Percentiles rank a stretch among this genome's conserved stretches.
phyloP scores from a whole-genome alignment of 169 alveolate species.

The Plasmodium adleri region DNA sequence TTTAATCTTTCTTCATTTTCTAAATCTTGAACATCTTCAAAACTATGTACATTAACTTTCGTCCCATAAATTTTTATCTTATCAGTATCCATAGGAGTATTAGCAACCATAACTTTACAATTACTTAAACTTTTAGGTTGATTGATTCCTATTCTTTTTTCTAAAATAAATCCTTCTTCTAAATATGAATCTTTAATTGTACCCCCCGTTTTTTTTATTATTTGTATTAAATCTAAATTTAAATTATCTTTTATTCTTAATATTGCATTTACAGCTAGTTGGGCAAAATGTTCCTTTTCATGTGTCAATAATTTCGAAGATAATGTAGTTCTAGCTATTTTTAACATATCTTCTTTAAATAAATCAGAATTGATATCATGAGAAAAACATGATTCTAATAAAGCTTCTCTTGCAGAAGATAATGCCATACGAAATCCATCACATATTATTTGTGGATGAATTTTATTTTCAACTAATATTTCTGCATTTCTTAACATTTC shows the following conservation, averaged over 20 bases:
- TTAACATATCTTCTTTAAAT: conserved; percentile 93
- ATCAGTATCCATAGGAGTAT: conserved; percentile 99
- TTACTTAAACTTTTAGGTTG: conserved; percentile 93
- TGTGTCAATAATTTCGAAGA: conserved; percentile 96
- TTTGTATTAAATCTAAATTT: conserved; percentile 93
- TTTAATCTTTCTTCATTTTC: conserved; percentile 98
- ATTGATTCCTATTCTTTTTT: conserved; percentile 96
- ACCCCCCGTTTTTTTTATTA: conserved; percentile 98
- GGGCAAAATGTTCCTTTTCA: conserved; percentile 97
- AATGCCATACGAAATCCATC: conserved; percentile 93
- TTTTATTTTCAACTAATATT: conserved; percentile 95
- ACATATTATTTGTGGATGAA: conserved; percentile 97
- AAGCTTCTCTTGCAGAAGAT: conserved; percentile 91
- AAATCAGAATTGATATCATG: conserved; percentile 87
- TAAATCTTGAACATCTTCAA: conserved; percentile 98
- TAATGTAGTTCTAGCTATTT: conserved; percentile 98
- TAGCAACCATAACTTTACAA: conserved; percentile 95
- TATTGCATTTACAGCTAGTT: conserved; percentile 98
- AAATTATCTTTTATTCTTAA: conserved; percentile 89
- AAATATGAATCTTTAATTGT: conserved; percentile 96
- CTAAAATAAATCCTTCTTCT: conserved; percentile 99
- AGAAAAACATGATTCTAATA: conserved; percentile 90
- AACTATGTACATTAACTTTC: conserved; percentile 97
- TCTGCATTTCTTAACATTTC: conserved; percentile 98
- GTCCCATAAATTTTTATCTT: conserved; percentile 99